Evolutionary conservation across 805 yeast genomes (phyloP), one percentile per base, ranked within the genome.

Genomic region (Kurtzmaniella cleridarum): DNA sequence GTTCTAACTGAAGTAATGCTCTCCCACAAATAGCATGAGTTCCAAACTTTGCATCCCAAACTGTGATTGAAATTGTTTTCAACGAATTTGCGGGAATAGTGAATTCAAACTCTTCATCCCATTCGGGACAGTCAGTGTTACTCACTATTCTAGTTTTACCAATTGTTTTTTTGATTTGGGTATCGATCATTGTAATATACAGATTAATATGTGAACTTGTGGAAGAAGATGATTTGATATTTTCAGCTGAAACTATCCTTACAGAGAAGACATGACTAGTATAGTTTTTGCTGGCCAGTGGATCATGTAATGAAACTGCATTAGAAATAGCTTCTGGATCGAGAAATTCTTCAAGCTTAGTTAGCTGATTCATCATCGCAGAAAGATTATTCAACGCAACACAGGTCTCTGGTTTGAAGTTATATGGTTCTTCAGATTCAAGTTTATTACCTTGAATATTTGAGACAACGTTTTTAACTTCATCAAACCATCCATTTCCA

Each of bases 41-140:
- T 2, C 77, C 66, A 8, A 76, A 47, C 30, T 59, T 63, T 1
- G 67, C 50, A 50, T 81, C 82, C 95, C 95, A 86, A 0, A 85
- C 75, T 1, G 82, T 79, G 1, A 78, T 74, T 2, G 78, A 71
- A 1, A 84, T 46, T 20, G 76, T 67, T 28, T 71, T 61, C 2
- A 73, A 54, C 2, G 71, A 58, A 16, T 67, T 59, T 0, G 72
- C 68, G 12, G 59, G 55, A 11, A 67, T 37, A 3, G 65, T 62
- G 7, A 66, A 42, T 55, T 88, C 95, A 55, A 88, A 86, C 41
- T 84, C 85, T 62, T 90, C 96, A 50, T 86, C 85, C 95, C 95
- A 91, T 12, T 73, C 76, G 0, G 97, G 96, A 49, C 79, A 78
- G 27, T 74, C 62, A 3, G 80, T 76, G 39, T 76, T 76, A 24